Base-by-base conservation (phyloP, 345 rosid genomes). In the Hirschfeldia incana region DNA sequence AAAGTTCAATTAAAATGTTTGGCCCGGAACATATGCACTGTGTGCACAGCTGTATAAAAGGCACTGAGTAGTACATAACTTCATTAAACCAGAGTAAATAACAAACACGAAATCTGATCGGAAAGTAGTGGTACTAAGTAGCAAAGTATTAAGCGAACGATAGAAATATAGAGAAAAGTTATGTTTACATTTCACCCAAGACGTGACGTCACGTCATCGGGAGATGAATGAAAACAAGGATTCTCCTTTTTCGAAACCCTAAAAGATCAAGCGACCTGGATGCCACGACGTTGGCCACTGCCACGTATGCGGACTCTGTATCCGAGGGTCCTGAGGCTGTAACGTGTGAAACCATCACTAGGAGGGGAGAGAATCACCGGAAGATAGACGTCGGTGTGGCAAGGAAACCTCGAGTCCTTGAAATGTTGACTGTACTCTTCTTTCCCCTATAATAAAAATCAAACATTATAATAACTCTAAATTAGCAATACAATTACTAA, bases 101-200 rank as follows among this genome's bases (percentile, higher is more conserved):
- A 42, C 49, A 9, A 42, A 11, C n/a, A 11, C 51, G 51, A 44
- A 44, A 44, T 12, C 51, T 44, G 3, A 44, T 9, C 51, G 51
- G 51, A 11, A 44, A 10, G 5, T 44, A 44, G n/a, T 44, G 4
- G n/a, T 10, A 36, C 9, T 36, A 7, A 36, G 49, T 42, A 42
- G 49, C 49, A 42, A 42, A 44, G 13, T 44, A 44, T 44, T 10
- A 44, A 44, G 51, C n/a, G 51, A 44, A 10, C 51, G 51, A 44
- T 44, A 10, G 51, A 44, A 44, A 44, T 4, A 44, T 10, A 44
- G 51, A 44, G 51, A 44, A 58, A 60, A 49, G 80, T 28, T 36
- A 74, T 84, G 87, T 87, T 84, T 85, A 81, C 85, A 72, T 16
- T 80, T 85, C 86, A 84, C 90, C 85, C 59, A 77, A 80, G 53